A percentile compares a stretch with the other conserved stretches of the same genome.
Conservation (phyloP, 495 filamentous ascomycete genomes). For the Paragyromitra xinjiangensis region DNA sequence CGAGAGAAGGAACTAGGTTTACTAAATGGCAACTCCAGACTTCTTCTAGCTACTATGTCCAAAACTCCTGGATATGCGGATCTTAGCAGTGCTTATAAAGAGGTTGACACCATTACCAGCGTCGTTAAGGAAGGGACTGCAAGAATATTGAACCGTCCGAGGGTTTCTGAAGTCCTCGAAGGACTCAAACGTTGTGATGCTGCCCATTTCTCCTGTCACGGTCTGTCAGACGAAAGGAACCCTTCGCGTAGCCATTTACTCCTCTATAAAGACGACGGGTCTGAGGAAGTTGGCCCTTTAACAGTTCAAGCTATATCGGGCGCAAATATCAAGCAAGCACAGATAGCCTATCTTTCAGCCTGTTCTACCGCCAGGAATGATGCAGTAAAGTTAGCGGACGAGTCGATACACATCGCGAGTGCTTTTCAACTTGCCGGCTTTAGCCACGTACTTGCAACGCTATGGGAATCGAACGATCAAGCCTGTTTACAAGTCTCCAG, state of each 20-base stretch:
- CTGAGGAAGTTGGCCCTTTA: background rate
- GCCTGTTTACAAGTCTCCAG: conserved; percentile 17
- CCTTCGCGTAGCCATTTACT: conserved; percentile 51
- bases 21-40: background rate
- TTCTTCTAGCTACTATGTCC: conserved; percentile 50
- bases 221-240: conserved; percentile 24
- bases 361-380: conserved; percentile 56
- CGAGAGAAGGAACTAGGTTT: conserved; percentile 25
- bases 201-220: conserved; percentile 54
- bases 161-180: conserved; percentile 14
- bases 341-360: conserved; percentile 57
- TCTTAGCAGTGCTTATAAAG: conserved; percentile 17
- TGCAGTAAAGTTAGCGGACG: conserved; percentile 46
- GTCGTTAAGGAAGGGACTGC: background rate
- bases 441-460: conserved; percentile 58
- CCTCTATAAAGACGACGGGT: conserved; percentile 17
- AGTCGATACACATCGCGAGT: background rate
- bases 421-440: conserved; percentile 59
- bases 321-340: conserved; percentile 1
- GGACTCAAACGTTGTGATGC: conserved; percentile 32
- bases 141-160: conserved; percentile 1
- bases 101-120: conserved; percentile 8
- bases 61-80: conserved; percentile 28
- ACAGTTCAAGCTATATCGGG: conserved; percentile 3
- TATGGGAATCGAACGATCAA: conserved; percentile 52